Base-by-base conservation (phyloP, 1,284 basidiomycete genomes). In the Melampsora abietis-canadensis region DNA sequence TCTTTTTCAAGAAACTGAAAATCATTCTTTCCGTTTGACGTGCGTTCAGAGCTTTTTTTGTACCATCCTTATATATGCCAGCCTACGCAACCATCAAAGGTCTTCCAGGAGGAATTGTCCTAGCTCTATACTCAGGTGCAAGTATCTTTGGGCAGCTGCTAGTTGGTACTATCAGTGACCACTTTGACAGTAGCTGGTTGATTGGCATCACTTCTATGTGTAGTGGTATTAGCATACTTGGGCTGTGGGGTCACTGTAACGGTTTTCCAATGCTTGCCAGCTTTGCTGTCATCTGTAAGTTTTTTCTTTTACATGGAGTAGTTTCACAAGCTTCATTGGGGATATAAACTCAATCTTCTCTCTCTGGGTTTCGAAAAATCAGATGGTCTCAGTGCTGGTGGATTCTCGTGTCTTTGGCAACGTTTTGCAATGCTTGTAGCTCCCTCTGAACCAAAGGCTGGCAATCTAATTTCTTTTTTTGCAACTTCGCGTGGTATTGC, bases 321-420 rank as follows among this genome's bases (percentile, higher is more conserved):
- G 1, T 66, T 40, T 47, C n/a, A 19, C 27, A 37, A 4, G 19
- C 34, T 63, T 24, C 61, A 63, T 34, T 34, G 10, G 34, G 24
- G 2, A 2, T 63, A 2, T 63, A n/a, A n/a, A 47, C 48, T 17
- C 14, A 27, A 66, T 21, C 15, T 24, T 14, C 24, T 66, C 19
- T 27, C 40, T 48, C 14, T 12, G 48, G 24, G 48, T 48, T n/a
- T 47, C 7, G 12, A 59, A 34, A n/a, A n/a, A 37, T n/a, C n/a
- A 69, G 68, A 69, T 63, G 68, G 68, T 48, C 57, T 69, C 19
- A 69, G 68, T 63, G 68, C 68, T n/a, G 68, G 68, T 30, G 68
- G 68, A 27, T 69, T 69, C 51, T 69, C 68, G 31, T 62, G 68
- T 34, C 60, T 69, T 19, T 69, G 68, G 68, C 68, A 62, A 17